Percentiles rank a stretch among this genome's conserved stretches.
Evolutionary conservation across 2,329 filamentous ascomycete genomes (phyloP).

Genomic region (Rachicladosporium sp.): DNA sequence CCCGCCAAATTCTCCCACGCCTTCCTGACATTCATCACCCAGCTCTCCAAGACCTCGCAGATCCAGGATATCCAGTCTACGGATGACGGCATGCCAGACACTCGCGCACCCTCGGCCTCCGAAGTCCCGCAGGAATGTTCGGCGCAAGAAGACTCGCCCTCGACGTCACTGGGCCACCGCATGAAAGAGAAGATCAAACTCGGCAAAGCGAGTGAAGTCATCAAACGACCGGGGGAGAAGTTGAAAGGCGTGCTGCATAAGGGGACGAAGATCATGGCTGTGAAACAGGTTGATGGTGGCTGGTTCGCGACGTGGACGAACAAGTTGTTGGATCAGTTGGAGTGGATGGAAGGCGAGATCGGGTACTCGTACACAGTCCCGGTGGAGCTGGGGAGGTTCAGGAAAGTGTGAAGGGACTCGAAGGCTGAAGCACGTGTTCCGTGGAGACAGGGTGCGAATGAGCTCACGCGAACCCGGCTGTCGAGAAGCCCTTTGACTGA

Average conservation of each 20-base stretch:
- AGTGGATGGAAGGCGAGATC: slow-evolving; percentile 1
- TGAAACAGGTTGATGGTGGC: slow-evolving; percentile 1
- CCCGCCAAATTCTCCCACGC: slow-evolving; percentile 40
- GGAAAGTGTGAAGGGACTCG: too few relatives aligned
- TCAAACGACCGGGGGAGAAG: slow-evolving; percentile 1
- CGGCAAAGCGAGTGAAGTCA: neutral
- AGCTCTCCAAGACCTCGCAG: slow-evolving; percentile 44
- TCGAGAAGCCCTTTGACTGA: too few relatives aligned
- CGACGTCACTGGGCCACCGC: neutral
- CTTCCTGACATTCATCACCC: slow-evolving; percentile 41
- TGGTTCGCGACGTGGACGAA: slow-evolving; percentile 5
- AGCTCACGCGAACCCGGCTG: too few relatives aligned
- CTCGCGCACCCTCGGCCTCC: neutral
- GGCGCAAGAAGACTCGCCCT: too few relatives aligned
- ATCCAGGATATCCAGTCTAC: slow-evolving; percentile 16
- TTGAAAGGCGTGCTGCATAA: neutral
- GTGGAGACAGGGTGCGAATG: too few relatives aligned
- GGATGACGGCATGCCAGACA: neutral
- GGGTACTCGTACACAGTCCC: slow-evolving; percentile 1
- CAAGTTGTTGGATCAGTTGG: slow-evolving; percentile 2
- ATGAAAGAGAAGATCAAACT: neutral
- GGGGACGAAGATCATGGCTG: slow-evolving; percentile 1
- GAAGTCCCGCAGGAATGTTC: neutral
- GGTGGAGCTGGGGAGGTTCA: neutral
- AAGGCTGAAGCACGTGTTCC: too few relatives aligned